Evolutionary conservation across 495 filamentous ascomycete species (phyloP).

Genomic region (Sordaria brevicollis): DNA sequence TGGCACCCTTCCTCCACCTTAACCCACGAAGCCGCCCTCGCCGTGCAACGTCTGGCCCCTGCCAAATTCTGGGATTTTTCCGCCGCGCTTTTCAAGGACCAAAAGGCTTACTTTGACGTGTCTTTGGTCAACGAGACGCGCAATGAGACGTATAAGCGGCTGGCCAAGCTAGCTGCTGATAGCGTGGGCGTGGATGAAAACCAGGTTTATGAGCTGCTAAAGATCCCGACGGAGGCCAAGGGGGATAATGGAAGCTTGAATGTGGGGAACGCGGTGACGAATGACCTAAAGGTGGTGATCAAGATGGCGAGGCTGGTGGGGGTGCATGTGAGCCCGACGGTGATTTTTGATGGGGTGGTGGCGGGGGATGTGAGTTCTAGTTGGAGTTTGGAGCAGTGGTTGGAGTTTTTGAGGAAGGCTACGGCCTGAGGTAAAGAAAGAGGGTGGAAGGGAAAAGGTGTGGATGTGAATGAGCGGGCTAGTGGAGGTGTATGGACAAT

Average conservation of each 20-base stretch:
- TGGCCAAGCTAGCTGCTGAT: slow-evolving; percentile 54
- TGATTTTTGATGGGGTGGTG: slow-evolving; percentile 78
- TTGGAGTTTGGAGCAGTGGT: slow-evolving; percentile 73
- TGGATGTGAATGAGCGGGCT: background rate
- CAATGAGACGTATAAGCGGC: slow-evolving; percentile 72
- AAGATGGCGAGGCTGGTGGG: slow-evolving; percentile 70
- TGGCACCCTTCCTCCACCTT: slow-evolving; percentile 92
- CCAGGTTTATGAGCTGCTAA: slow-evolving; percentile 53
- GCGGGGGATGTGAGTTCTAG: slow-evolving; percentile 66
- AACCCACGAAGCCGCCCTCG: slow-evolving; percentile 75
- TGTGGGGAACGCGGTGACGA: slow-evolving; percentile 65
- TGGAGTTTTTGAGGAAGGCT: slow-evolving; percentile 74
- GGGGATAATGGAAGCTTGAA: slow-evolving; percentile 57
- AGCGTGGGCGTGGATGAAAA: slow-evolving; percentile 56
- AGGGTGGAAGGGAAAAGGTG: background rate
- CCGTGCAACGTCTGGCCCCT: slow-evolving; percentile 57
- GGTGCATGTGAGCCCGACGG: slow-evolving; percentile 83
- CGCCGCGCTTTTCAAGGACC: slow-evolving; percentile 56
- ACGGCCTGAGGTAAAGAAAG: slow-evolving; percentile 50
- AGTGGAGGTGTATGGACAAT: background rate
- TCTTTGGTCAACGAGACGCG: slow-evolving; percentile 70
- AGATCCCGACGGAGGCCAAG: slow-evolving; percentile 51
- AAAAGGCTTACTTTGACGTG: slow-evolving; percentile 71
- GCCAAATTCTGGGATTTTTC: slow-evolving; percentile 71
- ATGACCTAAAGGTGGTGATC: slow-evolving; percentile 75